phyloP scores from a whole-genome alignment of 2,329 filamentous ascomycete species.

The Nannizziopsis arthrosporioides region DNA sequence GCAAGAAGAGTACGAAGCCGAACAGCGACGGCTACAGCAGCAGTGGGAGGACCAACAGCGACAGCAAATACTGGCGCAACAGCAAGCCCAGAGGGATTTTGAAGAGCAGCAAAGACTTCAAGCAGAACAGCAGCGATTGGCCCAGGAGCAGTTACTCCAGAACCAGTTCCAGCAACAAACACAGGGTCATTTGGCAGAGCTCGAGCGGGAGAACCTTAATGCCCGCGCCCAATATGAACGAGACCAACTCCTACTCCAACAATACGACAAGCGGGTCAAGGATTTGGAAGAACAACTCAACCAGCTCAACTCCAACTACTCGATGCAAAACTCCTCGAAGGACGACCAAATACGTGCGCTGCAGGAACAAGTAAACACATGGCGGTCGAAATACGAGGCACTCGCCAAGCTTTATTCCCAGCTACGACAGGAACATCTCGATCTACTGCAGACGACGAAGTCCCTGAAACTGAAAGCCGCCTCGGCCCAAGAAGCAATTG shows the following conservation, averaged over 20 bases:
- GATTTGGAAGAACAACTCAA: constrained; percentile 75
- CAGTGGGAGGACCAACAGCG: constrained; percentile 72
- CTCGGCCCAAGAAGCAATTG: constrained; percentile 92
- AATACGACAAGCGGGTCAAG: constrained; percentile 92
- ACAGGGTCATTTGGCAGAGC: constrained; percentile 85
- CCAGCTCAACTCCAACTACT: constrained; percentile 70
- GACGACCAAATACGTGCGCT: constrained; percentile 88
- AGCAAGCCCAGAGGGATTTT: constrained; percentile 86
- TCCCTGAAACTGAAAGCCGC: constrained; percentile 89
- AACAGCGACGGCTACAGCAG: constrained; percentile 77
- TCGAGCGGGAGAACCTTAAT: constrained; percentile 89
- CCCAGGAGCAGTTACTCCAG: constrained; percentile 77
- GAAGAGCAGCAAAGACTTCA: constrained; percentile 85
- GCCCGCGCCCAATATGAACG: constrained; percentile 90
- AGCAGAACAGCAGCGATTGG: constrained; percentile 76
- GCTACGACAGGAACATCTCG: constrained; percentile 84
- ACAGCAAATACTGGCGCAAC: constrained; percentile 67
- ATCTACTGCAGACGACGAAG: constrained; percentile 93
- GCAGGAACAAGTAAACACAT: constrained; percentile 95
- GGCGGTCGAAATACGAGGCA: constrained; percentile 93
- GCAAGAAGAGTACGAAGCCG: constrained; percentile 88
- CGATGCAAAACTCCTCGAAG: constrained; percentile 75
- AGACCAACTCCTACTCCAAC: constrained; percentile 93
- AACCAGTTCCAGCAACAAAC: constrained; percentile 91
- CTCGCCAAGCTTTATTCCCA: constrained; percentile 96